These are phyloP conservation scores for Stagonosporopsis chrysanthemi DNA, from an alignment of 2,329 filamentous ascomycete genomes.

Conservation along the genomic window DNA sequence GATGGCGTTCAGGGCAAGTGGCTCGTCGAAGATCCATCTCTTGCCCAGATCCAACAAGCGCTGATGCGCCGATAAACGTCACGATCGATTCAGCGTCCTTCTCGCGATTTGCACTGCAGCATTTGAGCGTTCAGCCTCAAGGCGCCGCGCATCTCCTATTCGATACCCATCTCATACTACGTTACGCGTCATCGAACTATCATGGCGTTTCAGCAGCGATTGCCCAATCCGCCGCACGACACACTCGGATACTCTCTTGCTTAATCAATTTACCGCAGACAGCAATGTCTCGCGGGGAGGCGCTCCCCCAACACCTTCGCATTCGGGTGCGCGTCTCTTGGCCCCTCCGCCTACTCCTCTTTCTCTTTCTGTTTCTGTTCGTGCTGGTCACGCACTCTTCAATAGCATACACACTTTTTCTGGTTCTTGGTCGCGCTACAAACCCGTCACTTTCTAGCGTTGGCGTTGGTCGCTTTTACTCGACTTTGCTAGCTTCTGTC, in stretches of 20 bases:
- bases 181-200: constrained; percentile 19
- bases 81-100: constrained; percentile 11
- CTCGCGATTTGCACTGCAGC: constrained; percentile 11
- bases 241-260: background rate
- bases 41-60: constrained; percentile 58
- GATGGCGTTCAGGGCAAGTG: constrained; percentile 67
- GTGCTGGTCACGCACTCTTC: constrained; percentile 21
- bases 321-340: constrained; percentile 13
- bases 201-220: constrained; percentile 3
- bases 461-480: constrained; percentile 17
- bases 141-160: constrained; percentile 22
- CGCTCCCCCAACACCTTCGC: constrained; percentile 2
- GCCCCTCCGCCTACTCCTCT: background rate
- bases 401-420: constrained; percentile 12
- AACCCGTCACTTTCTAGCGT: constrained; percentile 16
- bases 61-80: constrained; percentile 41
- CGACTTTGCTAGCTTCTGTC: constrained; percentile 4
- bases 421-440: constrained; percentile 10
- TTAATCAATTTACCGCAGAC: constrained; percentile 11
- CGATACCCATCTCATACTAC: constrained; percentile 29
- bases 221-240: background rate
- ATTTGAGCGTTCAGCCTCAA: constrained; percentile 19
- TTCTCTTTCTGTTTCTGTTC: background rate
- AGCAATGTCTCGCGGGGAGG: constrained; percentile 12
- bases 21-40: constrained; percentile 66